Conservation (phyloP, 768 basidiomycete species). For the Lactarius sanguifluus region DNA sequence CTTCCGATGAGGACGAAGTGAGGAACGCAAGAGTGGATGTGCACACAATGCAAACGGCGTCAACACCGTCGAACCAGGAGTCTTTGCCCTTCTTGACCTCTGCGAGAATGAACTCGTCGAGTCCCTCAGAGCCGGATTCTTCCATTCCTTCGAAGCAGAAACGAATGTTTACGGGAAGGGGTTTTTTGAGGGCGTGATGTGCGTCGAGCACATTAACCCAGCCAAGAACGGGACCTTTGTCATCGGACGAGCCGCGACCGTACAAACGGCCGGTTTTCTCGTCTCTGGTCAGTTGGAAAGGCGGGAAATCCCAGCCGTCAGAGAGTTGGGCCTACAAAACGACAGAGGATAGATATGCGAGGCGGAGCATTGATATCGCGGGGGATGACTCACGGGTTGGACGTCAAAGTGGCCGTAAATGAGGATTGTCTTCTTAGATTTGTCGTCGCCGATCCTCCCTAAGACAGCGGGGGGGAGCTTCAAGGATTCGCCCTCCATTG, state of each 20-base stretch:
- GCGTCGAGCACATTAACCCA: constrained; percentile 92
- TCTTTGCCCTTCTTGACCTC: constrained; percentile 66
- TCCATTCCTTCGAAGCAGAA: constrained; percentile 99
- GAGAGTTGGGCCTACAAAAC: constrained; percentile 41
- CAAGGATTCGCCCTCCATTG: constrained; percentile 67
- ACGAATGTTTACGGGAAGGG: constrained; percentile 85
- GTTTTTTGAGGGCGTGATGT: constrained; percentile 61
- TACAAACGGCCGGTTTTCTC: constrained; percentile 60
- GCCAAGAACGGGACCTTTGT: constrained; percentile 86
- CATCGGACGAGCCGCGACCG: constrained; percentile 86
- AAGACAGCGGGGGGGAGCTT: constrained; percentile 82
- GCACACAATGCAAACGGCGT: constrained; percentile 86
- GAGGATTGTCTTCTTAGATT: constrained; percentile 88
- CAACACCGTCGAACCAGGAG: constrained; percentile 83
- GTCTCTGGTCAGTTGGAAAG: constrained; percentile 67
- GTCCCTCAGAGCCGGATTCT: constrained; percentile 87
- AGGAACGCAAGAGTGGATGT: background rate
- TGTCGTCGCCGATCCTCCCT: constrained; percentile 78
- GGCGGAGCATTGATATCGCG: background rate
- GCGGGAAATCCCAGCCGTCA: constrained; percentile 89
- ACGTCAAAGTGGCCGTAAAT: constrained; percentile 97
- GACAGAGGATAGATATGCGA: background rate
- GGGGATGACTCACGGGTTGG: constrained; percentile 65
- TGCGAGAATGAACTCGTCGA: constrained; percentile 79
- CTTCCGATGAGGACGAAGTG: background rate